Conservation (phyloP, 352 stramenopile species). For the Pythium phragmiticola region DNA sequence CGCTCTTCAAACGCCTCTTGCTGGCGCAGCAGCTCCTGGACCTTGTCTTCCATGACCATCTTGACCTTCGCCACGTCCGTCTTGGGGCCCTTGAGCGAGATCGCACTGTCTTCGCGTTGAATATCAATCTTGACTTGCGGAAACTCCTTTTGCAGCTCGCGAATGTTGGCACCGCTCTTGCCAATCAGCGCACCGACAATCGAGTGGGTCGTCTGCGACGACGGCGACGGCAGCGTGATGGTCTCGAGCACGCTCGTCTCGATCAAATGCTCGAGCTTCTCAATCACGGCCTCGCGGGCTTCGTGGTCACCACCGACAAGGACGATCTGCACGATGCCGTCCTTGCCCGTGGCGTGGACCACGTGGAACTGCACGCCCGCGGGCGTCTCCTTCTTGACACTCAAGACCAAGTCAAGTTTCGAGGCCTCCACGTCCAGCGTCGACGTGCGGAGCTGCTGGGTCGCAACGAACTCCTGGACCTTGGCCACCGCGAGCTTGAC, state of each 20-base stretch:
- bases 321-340: conserved; percentile 42
- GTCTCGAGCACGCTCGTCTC: conserved; percentile 48
- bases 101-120: conserved; percentile 41
- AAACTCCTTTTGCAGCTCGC: conserved; percentile 64
- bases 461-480: conserved; percentile 48
- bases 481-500: conserved; percentile 58
- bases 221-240: conserved; percentile 44
- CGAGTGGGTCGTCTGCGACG: conserved; percentile 24
- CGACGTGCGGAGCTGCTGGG: conserved; percentile 52
- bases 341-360: conserved; percentile 39
- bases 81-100: conserved; percentile 54
- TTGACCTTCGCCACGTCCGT: conserved; percentile 53
- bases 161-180: conserved; percentile 79
- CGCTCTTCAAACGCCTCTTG: conserved; percentile 49
- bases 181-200: conserved; percentile 75
- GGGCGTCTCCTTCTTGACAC: conserved; percentile 46
- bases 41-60: conserved; percentile 69
- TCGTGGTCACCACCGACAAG: conserved; percentile 56
- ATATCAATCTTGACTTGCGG: conserved; percentile 65
- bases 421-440: conserved; percentile 40
- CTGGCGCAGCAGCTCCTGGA: conserved; percentile 54
- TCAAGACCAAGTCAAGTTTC: conserved; percentile 57
- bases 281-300: conserved; percentile 51
- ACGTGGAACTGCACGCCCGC: conserved; percentile 55
- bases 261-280: conserved; percentile 64